Conservation (phyloP, 306 rosid genomes). For the Coriaria nepalensis region DNA sequence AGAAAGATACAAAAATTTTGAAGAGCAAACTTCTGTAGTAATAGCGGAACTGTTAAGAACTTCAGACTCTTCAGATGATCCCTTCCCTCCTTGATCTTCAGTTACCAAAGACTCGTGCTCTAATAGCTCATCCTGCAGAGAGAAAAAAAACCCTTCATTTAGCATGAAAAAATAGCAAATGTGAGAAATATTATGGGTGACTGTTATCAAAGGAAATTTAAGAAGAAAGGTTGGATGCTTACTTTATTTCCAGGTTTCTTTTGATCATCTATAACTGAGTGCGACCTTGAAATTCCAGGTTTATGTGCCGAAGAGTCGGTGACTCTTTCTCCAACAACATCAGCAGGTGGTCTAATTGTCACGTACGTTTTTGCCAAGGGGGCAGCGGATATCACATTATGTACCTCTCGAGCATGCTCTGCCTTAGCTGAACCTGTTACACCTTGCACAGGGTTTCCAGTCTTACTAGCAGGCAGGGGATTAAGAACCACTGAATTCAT, state of each 20-base stretch:
- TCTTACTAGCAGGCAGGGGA: conserved; percentile 34
- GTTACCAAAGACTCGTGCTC: no score
- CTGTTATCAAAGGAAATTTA: no score
- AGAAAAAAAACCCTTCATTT: no score
- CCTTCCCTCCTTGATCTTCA: no score
- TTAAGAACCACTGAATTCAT: conserved; percentile 30
- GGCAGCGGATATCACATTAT: conserved; percentile 20
- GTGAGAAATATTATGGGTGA: no score
- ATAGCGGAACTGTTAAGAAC: no score
- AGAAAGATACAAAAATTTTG: no score
- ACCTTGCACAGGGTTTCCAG: conserved; percentile 29
- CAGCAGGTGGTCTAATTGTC: conserved; percentile 34
- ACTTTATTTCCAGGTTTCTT: conserved; percentile 46
- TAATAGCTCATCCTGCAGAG: no score
- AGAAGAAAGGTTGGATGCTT: conserved; percentile 13
- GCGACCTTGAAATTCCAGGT: conserved; percentile 33
- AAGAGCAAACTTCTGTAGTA: no score
- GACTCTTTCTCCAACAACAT: conserved; percentile 25
- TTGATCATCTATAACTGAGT: conserved; percentile 52
- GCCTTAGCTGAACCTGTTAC: conserved; percentile 27
- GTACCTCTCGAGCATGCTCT: conserved; percentile 40
- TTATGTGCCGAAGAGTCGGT: conserved; percentile 26
- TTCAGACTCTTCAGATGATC: no score
- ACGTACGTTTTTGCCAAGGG: conserved; percentile 26
- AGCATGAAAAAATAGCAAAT: no score